These are phyloP conservation scores for Aspergillus viridinutans DNA, from an alignment of 2,329 filamentous ascomycete genomes.

Conservation along the genomic window DNA sequence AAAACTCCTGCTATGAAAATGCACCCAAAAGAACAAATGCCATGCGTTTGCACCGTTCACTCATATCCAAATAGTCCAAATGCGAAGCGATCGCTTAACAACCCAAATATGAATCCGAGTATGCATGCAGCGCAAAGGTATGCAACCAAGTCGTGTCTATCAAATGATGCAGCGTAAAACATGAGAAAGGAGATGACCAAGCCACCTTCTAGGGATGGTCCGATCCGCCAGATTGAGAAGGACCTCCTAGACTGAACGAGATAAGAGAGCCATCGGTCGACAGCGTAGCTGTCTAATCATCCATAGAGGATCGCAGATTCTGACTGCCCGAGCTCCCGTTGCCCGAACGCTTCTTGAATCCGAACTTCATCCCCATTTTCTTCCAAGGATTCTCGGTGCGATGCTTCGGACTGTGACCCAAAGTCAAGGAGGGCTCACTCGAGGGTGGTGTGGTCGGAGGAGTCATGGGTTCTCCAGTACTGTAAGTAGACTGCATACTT, in stretches of 20 bases:
- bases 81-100: constrained; percentile 7
- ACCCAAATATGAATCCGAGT: constrained; percentile 11
- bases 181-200: background rate
- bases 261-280: background rate
- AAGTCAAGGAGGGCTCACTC: constrained; percentile 33
- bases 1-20: constrained; percentile 18
- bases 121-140: constrained; percentile 7
- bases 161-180: background rate
- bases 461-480: constrained; percentile 45
- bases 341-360: constrained; percentile 38
- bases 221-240: background rate
- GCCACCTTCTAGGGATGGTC: background rate
- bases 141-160: constrained; percentile 16
- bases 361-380: constrained; percentile 50
- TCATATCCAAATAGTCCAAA: constrained; percentile 15
- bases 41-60: constrained; percentile 21
- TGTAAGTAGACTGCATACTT: constrained; percentile 39
- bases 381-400: constrained; percentile 49
- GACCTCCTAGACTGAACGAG: background rate
- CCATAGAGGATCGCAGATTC: constrained; percentile 22
- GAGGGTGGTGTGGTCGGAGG: constrained; percentile 49
- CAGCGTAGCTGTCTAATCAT: constrained; percentile 15
- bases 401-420: constrained; percentile 35
- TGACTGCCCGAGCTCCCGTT: constrained; percentile 20
- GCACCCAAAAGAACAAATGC: constrained; percentile 16